Percentiles rank a stretch among this genome's conserved stretches.
Conservation (phyloP, 2,329 filamentous ascomycete species). For the Trichoderma sp. region DNA sequence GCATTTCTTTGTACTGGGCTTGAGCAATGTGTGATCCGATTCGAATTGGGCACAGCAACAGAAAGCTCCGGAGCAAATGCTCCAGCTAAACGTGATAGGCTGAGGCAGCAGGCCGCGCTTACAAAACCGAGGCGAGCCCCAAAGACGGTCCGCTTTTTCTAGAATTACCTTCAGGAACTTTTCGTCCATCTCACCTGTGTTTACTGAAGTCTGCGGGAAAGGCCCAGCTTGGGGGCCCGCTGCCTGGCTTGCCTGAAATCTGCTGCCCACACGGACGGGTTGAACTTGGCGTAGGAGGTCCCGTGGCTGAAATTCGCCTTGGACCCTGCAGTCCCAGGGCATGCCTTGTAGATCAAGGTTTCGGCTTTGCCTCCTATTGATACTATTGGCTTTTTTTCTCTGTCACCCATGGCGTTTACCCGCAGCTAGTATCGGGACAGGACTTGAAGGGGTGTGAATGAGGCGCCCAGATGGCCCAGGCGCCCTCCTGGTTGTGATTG, state of each 20-base stretch:
- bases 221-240: background rate
- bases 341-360: background rate
- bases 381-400: background rate
- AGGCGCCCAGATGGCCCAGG: background rate
- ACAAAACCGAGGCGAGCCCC: conserved; percentile 25
- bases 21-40: conserved; percentile 29
- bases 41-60: conserved; percentile 20
- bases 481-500: background rate
- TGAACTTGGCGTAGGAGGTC: background rate
- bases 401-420: background rate
- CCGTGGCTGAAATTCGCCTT: conserved; percentile 3
- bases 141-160: conserved; percentile 25
- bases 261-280: background rate
- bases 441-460: background rate
- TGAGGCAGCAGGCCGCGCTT: conserved; percentile 32
- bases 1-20: conserved; percentile 26
- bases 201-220: background rate
- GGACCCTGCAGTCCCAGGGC: conserved; percentile 4
- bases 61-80: conserved; percentile 35
- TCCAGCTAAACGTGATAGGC: conserved; percentile 32
- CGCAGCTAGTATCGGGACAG: conserved; percentile 1
- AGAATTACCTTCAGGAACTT: conserved; percentile 18
- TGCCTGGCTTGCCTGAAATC: background rate
- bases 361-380: background rate
- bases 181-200: conserved; percentile 7